Conservation (phyloP, 139 green algal genomes). For the Chlorella sp. region DNA sequence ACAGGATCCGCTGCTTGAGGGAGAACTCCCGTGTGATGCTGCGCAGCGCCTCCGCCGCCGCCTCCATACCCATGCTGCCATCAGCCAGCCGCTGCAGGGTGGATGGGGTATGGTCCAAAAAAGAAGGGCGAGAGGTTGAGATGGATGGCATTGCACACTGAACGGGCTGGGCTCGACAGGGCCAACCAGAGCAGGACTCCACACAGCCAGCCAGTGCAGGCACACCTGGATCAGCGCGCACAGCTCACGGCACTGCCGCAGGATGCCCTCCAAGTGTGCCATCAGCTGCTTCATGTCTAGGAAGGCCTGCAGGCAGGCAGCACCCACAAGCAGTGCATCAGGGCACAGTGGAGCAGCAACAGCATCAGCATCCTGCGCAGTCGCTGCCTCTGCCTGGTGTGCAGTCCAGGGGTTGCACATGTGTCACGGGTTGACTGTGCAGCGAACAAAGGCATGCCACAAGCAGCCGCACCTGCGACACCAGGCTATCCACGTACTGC, state of each 20-base stretch:
- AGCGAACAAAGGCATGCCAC: not conserved
- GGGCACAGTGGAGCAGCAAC: too few relatives aligned
- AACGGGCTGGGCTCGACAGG: too few relatives aligned
- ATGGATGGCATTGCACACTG: too few relatives aligned
- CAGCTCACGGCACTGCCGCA: conserved; percentile 61
- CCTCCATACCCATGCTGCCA: conserved; percentile 9
- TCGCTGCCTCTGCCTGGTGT: too few relatives aligned
- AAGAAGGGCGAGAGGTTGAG: not conserved
- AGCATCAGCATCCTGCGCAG: too few relatives aligned
- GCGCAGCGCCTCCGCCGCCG: conserved; percentile 11
- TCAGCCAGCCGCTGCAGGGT: not conserved
- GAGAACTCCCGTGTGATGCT: conserved; percentile 7
- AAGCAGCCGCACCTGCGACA: conserved; percentile 41
- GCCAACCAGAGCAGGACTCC: too few relatives aligned
- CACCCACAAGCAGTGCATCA: not conserved
- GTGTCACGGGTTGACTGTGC: too few relatives aligned
- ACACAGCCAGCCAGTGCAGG: rapidly evolving
- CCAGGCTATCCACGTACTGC: conserved; percentile 56
- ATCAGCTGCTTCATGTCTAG: conserved; percentile 65
- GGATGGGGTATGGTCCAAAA: not conserved
- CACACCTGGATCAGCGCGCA: conserved; percentile 53
- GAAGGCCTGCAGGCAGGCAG: conserved; percentile 65
- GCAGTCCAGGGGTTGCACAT: too few relatives aligned
- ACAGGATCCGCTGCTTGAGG: conserved; percentile 48
- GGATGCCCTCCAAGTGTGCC: conserved; percentile 64